phyloP scores from a whole-genome alignment of 495 filamentous ascomycete genomes.

The Daldinia grandis region DNA sequence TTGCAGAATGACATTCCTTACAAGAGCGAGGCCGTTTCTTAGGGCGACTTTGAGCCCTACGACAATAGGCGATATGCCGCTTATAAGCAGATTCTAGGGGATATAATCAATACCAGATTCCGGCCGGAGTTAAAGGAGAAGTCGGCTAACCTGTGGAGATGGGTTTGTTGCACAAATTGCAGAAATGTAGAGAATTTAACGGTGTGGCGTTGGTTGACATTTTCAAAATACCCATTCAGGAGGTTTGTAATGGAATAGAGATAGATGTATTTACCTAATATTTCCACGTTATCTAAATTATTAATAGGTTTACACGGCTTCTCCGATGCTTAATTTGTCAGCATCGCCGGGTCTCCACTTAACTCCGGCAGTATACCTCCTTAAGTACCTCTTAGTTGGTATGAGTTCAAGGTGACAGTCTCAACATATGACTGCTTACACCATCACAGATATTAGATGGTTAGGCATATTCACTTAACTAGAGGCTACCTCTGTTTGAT shows the following conservation, averaged over 20 bases:
- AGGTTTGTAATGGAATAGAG: not conserved
- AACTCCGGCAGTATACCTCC: not conserved
- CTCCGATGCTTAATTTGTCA: conserved; percentile 1
- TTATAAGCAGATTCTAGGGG: conserved; percentile 41
- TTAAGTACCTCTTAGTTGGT: too few species aligned
- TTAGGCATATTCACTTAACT: too few species aligned
- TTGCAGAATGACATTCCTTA: conserved; percentile 42
- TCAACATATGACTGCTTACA: too few species aligned
- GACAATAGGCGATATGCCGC: conserved; percentile 40
- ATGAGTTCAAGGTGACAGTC: too few species aligned
- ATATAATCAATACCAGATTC: not conserved
- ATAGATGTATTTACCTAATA: too few species aligned
- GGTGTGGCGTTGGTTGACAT: not conserved
- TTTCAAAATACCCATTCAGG: not conserved
- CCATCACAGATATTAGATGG: too few species aligned
- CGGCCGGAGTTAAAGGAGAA: not conserved
- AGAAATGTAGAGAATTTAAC: not conserved
- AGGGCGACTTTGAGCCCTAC: conserved; percentile 30
- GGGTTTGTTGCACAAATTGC: conserved; percentile 37
- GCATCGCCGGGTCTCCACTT: not conserved
- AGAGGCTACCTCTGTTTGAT: too few species aligned
- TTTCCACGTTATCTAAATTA: not conserved
- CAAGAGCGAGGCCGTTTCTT: conserved; percentile 42
- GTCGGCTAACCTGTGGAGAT: conserved; percentile 35
- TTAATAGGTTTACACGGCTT: not conserved